phyloP scores from a whole-genome alignment of 2,329 filamentous ascomycete species.

The Cladophialophora carrionii region DNA sequence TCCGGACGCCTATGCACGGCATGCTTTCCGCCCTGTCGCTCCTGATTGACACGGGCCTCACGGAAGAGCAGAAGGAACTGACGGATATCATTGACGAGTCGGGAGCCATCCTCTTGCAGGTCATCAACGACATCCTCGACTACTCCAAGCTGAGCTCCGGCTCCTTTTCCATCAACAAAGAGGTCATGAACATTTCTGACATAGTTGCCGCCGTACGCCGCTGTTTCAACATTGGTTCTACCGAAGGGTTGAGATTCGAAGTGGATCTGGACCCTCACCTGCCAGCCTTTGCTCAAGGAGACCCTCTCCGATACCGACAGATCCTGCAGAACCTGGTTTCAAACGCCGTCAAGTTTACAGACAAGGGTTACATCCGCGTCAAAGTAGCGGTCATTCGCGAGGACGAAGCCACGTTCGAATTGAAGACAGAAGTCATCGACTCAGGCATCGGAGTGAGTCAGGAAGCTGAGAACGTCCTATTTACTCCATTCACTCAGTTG shows the following conservation, averaged over 20 bases:
- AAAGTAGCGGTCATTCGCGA: constrained; percentile 38
- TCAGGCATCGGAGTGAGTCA: constrained; percentile 59
- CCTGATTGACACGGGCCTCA: constrained; percentile 59
- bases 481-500: constrained; percentile 61
- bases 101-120: constrained; percentile 60
- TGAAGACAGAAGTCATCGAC: constrained; percentile 53
- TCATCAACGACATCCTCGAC: constrained; percentile 70
- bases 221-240: constrained; percentile 28
- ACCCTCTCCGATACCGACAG: constrained; percentile 64
- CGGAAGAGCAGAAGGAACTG: constrained; percentile 59
- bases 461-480: constrained; percentile 53
- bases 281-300: constrained; percentile 53
- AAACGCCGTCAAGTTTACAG: constrained; percentile 67
- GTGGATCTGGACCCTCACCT: constrained; percentile 54
- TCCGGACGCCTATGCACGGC: constrained; percentile 67
- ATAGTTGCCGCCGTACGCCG: constrained; percentile 29
- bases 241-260: constrained; percentile 38
- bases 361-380: constrained; percentile 56
- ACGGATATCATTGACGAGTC: constrained; percentile 63
- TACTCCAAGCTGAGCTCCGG: constrained; percentile 65
- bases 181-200: constrained; percentile 35
- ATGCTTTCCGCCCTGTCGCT: constrained; percentile 64
- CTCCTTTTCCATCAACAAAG: constrained; percentile 53
- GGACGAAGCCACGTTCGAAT: constrained; percentile 43
- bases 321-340: constrained; percentile 65